Conservation (phyloP, 2,329 filamentous ascomycete species). For the Saccharata proteae region DNA sequence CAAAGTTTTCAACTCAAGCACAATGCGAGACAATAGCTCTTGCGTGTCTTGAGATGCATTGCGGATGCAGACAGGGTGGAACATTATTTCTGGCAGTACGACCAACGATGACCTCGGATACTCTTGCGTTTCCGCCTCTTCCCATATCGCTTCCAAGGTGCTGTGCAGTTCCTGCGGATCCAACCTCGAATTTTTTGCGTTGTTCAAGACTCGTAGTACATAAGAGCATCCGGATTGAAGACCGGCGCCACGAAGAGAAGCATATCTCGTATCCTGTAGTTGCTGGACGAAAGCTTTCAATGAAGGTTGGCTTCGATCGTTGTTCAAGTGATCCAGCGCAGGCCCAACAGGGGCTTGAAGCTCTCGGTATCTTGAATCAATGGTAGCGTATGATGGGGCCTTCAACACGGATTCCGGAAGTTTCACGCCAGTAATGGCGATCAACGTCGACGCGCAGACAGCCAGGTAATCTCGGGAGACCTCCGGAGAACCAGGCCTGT, state of each 20-base stretch:
- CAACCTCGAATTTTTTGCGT: background rate
- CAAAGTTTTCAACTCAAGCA: conserved; percentile 17
- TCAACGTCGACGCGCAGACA: conserved; percentile 12
- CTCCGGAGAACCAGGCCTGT: conserved; percentile 29
- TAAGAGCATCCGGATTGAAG: conserved; percentile 18
- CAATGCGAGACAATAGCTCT: conserved; percentile 14
- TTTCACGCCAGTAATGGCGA: no score
- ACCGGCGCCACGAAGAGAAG: conserved; percentile 17
- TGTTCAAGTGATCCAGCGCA: no score
- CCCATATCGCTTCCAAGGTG: conserved; percentile 29
- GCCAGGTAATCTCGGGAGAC: conserved; percentile 28
- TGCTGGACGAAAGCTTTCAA: conserved; percentile 16
- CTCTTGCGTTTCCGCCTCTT: conserved; percentile 35
- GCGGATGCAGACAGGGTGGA: conserved; percentile 21
- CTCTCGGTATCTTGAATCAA: background rate
- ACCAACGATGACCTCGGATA: conserved; percentile 30
- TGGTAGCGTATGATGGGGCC: no score
- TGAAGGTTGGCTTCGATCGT: conserved; percentile 5
- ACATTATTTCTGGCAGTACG: conserved; percentile 24
- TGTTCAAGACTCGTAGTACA: conserved; percentile 15
- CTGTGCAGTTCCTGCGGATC: conserved; percentile 12
- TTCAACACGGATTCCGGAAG: background rate
- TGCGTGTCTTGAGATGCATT: conserved; percentile 8
- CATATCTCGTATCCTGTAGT: conserved; percentile 17
- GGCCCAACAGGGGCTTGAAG: background rate